Evolutionary conservation across 257 asterid genomes (phyloP).

Genomic region (Nicotiana tabacum): DNA sequence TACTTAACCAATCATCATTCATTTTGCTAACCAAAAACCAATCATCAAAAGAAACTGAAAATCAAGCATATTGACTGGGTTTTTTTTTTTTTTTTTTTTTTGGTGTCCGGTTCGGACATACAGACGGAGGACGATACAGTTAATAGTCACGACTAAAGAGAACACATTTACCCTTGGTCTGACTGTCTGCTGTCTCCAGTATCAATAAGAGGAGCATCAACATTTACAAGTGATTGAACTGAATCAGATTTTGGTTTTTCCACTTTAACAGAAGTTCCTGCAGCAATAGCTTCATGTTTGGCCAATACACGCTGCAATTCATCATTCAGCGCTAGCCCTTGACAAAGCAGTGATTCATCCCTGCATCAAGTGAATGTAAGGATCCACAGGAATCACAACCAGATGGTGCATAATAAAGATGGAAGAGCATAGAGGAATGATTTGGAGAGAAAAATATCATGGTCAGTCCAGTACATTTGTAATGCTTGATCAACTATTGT

Average conservation of each 20-base stretch:
- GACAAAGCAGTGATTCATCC: slow-evolving; percentile 88
- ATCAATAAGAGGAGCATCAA: slow-evolving; percentile 75
- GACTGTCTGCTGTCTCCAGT: slow-evolving; percentile 59
- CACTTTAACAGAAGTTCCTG: slow-evolving; percentile 50
- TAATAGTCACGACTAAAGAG: slow-evolving; percentile 3
- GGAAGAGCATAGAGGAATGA: background rate
- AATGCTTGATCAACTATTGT: background rate
- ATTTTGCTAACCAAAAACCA: no score
- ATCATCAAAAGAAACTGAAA: background rate
- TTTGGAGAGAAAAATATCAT: background rate
- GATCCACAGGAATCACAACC: slow-evolving; percentile 6
- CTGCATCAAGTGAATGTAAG: slow-evolving; percentile 36
- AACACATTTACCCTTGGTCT: slow-evolving; percentile 51
- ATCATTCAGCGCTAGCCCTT: slow-evolving; percentile 88
- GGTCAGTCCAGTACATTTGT: background rate
- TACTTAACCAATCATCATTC: background rate
- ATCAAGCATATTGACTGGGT: background rate
- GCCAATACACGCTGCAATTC: slow-evolving; percentile 91
- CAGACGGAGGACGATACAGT: background rate
- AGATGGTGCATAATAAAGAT: background rate
- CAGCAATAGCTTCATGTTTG: slow-evolving; percentile 79
- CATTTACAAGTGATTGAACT: slow-evolving; percentile 48
- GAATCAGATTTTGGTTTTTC: slow-evolving; percentile 60
- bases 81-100: no score
- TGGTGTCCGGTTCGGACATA: no score